These are phyloP conservation scores for Debaryomycetaceae sp. DNA, from an alignment of 1,139 yeast species.

Conservation along the genomic window DNA sequence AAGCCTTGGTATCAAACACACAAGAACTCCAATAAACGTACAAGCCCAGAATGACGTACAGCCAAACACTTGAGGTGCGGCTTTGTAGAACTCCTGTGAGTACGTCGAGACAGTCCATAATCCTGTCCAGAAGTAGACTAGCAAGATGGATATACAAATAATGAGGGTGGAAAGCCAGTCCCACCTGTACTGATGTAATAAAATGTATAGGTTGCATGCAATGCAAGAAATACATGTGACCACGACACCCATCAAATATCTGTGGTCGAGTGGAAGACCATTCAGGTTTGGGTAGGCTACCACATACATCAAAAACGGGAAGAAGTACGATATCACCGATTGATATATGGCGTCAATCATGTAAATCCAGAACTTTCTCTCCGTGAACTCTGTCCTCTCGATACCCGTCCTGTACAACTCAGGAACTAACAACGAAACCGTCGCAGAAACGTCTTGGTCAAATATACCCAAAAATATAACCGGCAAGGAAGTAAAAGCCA, in stretches of 20 bases:
- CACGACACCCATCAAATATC: slow-evolving; percentile 80
- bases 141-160: slow-evolving; percentile 58
- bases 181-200: slow-evolving; percentile 88
- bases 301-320: slow-evolving; percentile 68
- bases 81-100: slow-evolving; percentile 71
- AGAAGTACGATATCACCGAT: slow-evolving; percentile 78
- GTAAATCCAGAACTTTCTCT: slow-evolving; percentile 75
- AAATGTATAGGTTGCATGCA: slow-evolving; percentile 74
- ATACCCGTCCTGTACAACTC: slow-evolving; percentile 87
- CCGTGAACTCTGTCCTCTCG: slow-evolving; percentile 75
- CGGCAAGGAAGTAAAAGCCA: slow-evolving; percentile 94
- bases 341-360: slow-evolving; percentile 88
- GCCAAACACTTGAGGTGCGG: slow-evolving; percentile 74
- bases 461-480: slow-evolving; percentile 85
- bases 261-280: slow-evolving; percentile 74
- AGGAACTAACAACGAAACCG: slow-evolving; percentile 82
- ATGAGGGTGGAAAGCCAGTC: slow-evolving; percentile 78
- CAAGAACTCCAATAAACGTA: slow-evolving; percentile 63
- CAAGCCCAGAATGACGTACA: slow-evolving; percentile 80
- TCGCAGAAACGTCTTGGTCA: slow-evolving; percentile 89
- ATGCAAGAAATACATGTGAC: slow-evolving; percentile 78
- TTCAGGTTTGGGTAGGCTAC: slow-evolving; percentile 54
- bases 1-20: slow-evolving; percentile 77
- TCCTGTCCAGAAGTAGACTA: slow-evolving; percentile 87
- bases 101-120: slow-evolving; percentile 65